Evolutionary conservation across 345 rosid species (phyloP), one percentile per base, ranked within the genome.

Genomic region (Aquilaria malaccensis): DNA sequence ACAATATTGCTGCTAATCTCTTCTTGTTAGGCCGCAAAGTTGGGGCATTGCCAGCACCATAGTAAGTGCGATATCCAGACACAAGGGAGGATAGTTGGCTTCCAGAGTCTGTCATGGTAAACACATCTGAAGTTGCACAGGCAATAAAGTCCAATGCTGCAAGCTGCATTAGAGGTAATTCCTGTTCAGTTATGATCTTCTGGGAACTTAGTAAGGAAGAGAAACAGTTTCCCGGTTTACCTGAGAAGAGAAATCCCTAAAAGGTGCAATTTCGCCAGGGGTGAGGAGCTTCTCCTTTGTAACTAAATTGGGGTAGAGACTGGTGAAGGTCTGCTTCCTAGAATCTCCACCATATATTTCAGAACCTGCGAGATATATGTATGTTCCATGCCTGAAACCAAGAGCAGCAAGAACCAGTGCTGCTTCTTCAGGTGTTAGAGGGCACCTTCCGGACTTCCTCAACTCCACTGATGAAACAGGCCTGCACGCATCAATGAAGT

Each of bases 391-490:
- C 51, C 76, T 83, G 63, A 85, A 81, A 45, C 95, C 94, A 58
- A 93, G 88, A 31, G 85, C 90, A n/a, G 86, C 83, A 62, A 89
- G 97, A 69, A 93, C 85, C 1, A 89, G 75, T 32, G 90, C 83
- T 30, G 90, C 98, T 77, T 93, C 98, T 75, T 93, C 98, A 12
- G 97, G 98, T 64, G 98, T 93, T 70, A 87, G 64, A n/a, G 95
- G 98, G 62, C 98, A 93, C 72, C 82, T 93, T 3, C 98, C 97
- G 1, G 68, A 65, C 75, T 74, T 84, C 69, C 98, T 85, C 76
- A 89, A 52, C 71, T 84, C 83, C 58, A 61, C 62, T 11, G 88
- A 62, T 72, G 86, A 77, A 32, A 85, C 62, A 9, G 76, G 71
- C 71, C 98, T 85, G 72, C 55, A 55, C 56, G 61, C 45, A 68